Evolutionary conservation across 495 filamentous ascomycete species (phyloP), one percentile per base, ranked within the genome.

Genomic region (Choiromyces venosus): DNA sequence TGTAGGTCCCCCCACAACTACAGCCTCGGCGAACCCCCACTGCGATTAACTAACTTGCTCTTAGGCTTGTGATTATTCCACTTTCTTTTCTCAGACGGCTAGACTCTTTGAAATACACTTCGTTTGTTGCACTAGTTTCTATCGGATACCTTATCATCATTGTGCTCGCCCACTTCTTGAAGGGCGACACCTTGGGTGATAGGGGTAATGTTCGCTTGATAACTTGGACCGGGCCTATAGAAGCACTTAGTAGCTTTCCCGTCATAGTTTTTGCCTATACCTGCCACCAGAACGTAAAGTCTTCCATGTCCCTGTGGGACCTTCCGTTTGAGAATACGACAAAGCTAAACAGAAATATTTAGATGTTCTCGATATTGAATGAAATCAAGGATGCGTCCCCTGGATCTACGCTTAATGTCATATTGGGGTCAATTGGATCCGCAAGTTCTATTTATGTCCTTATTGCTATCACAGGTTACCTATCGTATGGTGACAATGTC

Each of bases 331-430:
- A 61, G 52, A 61, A 61, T 61, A 61, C 52, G 29, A 6, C 18
- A 40, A 18, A 61, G 70, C 76, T 80, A 73, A 78, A 66, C 2
- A 25, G 52, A 33, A 14, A 1, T 61, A 42, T 5, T 18, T 77
- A 97, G 93, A 99, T 99, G 95, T 99, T 99, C 80, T 97, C 96
- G 0, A 94, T 99, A 74, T 83, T 99, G 39, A 99, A 99, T 76
- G 96, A 99, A 84, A 94, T 98, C 77, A 83, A 85, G 69, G 90
- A 96, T 82, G 93, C 93, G 81, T 92, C 91, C 21, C 93, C 92
- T 38, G 79, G 52, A 35, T 70, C 91, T 71, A 91, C 94, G 8
- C 92, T 93, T 2, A 85, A 84, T 36, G 94, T 99, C 37, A 90
- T 97, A 25, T 82, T 88, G 73, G 86, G 91, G 25, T 96, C 92